Evolutionary conservation across 2,329 filamentous ascomycete genomes (phyloP), one percentile per base, ranked within the genome.

Genomic region (Neobulgaria alba): DNA sequence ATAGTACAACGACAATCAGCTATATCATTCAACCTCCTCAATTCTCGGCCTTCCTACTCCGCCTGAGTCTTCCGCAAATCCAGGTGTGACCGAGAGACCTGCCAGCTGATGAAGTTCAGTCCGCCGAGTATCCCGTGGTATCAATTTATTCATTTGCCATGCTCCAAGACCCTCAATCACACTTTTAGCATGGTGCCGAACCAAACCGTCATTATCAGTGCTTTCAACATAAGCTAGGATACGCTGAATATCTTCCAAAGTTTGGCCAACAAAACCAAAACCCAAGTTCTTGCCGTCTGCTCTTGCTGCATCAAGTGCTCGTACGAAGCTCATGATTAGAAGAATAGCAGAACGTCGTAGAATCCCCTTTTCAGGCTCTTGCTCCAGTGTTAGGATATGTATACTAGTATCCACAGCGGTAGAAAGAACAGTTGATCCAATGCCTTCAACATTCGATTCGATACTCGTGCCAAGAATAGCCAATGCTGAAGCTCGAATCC

Each of bases 141-240:
- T 30, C n/a, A 55, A 39, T 14, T 61, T 66, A 39, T 71, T 67
- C 57, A 80, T 61, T 43, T 71, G 68, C 73, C 76, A 80, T 43
- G 70, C 74, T 50, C 79, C 71, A 45, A 87, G 55, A 36, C 74
- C 80, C 57, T 85, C 82, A 9, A 78, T 58, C n/a, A 81, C 78
- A 51, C 79, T 79, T 21, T 62, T 63, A 2, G 80, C 80, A 59
- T 87, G 81, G 51, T 79, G 70, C 47, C 70, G 70, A 9, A 85
- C 82, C 31, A 88, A 61, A 0, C 73, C 79, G 56, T 88, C 83
- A 17, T 68, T 71, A 58, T 88, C 83, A 17, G 76, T 79, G 29
- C 64, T 67, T 5, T 69, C 68, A n/a, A 84, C 68, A 59, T 85
- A 87, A 38, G 63, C 61, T 30, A 87, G 57, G 8, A 80, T 72